A percentile compares a stretch with the other conserved stretches of the same genome.
phyloP scores from a whole-genome alignment of 2,329 filamentous ascomycete genomes.

The Coniochaeta prunicola region DNA sequence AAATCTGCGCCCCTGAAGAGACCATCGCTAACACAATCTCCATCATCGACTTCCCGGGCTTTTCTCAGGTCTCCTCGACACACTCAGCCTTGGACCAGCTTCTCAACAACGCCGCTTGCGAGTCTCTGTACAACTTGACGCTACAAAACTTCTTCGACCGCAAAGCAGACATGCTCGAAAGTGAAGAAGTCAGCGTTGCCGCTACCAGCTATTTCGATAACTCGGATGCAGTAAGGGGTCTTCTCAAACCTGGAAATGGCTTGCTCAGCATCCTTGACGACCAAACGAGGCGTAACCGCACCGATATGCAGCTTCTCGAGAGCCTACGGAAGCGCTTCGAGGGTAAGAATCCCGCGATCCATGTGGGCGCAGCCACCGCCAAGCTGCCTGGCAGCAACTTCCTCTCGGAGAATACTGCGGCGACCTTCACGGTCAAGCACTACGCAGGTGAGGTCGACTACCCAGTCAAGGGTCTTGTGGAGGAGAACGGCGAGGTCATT shows the following conservation, averaged over 20 bases:
- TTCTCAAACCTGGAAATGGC: conserved; percentile 89
- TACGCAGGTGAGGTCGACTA: conserved; percentile 98
- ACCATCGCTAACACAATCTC: conserved; percentile 88
- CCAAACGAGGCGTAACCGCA: conserved; percentile 82
- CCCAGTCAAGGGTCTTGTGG: conserved; percentile 74
- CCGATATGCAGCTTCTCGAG: conserved; percentile 84
- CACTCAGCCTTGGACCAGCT: conserved; percentile 85
- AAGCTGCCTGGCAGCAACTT: conserved; percentile 86
- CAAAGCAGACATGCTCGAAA: conserved; percentile 88
- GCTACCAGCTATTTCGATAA: conserved; percentile 98
- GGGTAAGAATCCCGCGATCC: conserved; percentile 85
- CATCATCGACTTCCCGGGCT: conserved; percentile 93
- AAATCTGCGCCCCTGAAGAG: conserved; percentile 80
- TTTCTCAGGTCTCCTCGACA: conserved; percentile 76
- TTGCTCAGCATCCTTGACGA: conserved; percentile 92
- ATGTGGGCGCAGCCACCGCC: conserved; percentile 66
- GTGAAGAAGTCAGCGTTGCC: conserved; percentile 83
- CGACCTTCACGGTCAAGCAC: conserved; percentile 85
- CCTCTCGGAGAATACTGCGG: conserved; percentile 69
- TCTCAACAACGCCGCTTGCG: conserved; percentile 87
- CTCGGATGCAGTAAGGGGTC: conserved; percentile 82
- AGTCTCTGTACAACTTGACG: conserved; percentile 87
- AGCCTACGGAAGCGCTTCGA: conserved; percentile 89
- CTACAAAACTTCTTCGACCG: conserved; percentile 94
- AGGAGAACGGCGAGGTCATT: conserved; percentile 94